These are phyloP conservation scores for Phycomyces nitens DNA, from an alignment of 192 early-diverging fungal genomes.

Conservation along the genomic window DNA sequence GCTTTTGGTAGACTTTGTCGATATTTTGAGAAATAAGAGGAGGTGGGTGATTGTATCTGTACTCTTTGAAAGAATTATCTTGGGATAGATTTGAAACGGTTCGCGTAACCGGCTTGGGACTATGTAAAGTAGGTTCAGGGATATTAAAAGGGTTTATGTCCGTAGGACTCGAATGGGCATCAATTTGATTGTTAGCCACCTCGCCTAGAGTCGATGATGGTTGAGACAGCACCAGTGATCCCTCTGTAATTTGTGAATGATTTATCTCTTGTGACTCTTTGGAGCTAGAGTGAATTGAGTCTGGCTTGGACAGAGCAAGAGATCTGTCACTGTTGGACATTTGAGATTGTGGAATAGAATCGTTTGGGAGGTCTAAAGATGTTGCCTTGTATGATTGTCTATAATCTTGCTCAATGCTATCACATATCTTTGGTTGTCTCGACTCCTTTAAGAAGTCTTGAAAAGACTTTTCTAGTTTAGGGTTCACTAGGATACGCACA, in stretches of 20 bases:
- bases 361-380: neutral
- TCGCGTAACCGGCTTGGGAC: neutral
- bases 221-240: neutral
- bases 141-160: neutral
- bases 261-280: neutral
- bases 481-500: no score
- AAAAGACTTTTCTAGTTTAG: no score
- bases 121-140: neutral
- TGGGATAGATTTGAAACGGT: neutral
- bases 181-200: neutral
- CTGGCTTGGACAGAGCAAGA: neutral
- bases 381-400: no score
- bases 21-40: slow-evolving; percentile 7
- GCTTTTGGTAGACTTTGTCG: slow-evolving; percentile 52
- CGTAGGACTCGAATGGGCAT: neutral
- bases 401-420: no score
- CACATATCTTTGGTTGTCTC: no score
- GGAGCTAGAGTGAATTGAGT: no score
- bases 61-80: neutral
- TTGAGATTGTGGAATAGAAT: neutral
- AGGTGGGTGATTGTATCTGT: slow-evolving; percentile 12
- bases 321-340: neutral
- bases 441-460: no score
- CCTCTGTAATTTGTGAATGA: neutral
- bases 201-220: no score